These are phyloP conservation scores for Cyberlindnera japonica DNA, from an alignment of 805 yeast genomes.

Conservation along the genomic window DNA sequence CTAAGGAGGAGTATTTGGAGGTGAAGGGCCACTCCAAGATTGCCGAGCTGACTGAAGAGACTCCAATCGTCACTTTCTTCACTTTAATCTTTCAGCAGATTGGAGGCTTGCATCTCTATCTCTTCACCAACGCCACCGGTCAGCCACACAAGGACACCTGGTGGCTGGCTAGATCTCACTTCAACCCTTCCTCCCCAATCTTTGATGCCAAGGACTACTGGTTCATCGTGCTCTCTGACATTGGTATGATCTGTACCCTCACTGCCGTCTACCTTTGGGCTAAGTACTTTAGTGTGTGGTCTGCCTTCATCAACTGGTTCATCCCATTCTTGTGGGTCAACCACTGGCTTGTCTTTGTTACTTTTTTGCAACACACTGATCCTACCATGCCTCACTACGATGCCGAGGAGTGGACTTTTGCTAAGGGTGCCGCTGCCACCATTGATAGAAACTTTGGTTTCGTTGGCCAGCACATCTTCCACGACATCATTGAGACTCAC, in stretches of 20 bases:
- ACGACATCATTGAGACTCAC: slow-evolving; percentile 87
- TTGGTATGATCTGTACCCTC: slow-evolving; percentile 58
- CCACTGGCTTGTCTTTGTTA: slow-evolving; percentile 88
- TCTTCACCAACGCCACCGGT: slow-evolving; percentile 72
- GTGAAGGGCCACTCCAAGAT: slow-evolving; percentile 28
- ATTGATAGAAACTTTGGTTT: slow-evolving; percentile 82
- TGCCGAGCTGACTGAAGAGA: slow-evolving; percentile 55
- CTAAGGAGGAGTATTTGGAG: slow-evolving; percentile 51
- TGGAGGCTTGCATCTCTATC: slow-evolving; percentile 72
- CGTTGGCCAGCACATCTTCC: slow-evolving; percentile 74
- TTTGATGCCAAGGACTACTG: slow-evolving; percentile 71
- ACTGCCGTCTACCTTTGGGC: slow-evolving; percentile 57
- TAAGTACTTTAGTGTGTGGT: slow-evolving; percentile 58
- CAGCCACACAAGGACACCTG: slow-evolving; percentile 53
- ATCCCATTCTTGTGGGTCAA: slow-evolving; percentile 76
- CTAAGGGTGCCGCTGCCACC: slow-evolving; percentile 88
- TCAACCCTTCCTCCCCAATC: slow-evolving; percentile 67
- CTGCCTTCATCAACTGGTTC: slow-evolving; percentile 64
- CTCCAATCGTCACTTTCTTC: slow-evolving; percentile 63
- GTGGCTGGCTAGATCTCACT: slow-evolving; percentile 56
- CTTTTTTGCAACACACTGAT: slow-evolving; percentile 82
- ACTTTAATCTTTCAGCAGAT: slow-evolving; percentile 62
- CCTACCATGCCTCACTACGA: slow-evolving; percentile 78
- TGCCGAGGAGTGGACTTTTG: slow-evolving; percentile 73
- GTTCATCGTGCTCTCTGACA: slow-evolving; percentile 67